Percentiles rank a stretch among this genome's conserved stretches.
phyloP scores from a whole-genome alignment of 164 flowering plant species.

The Liquidambar formosana region DNA sequence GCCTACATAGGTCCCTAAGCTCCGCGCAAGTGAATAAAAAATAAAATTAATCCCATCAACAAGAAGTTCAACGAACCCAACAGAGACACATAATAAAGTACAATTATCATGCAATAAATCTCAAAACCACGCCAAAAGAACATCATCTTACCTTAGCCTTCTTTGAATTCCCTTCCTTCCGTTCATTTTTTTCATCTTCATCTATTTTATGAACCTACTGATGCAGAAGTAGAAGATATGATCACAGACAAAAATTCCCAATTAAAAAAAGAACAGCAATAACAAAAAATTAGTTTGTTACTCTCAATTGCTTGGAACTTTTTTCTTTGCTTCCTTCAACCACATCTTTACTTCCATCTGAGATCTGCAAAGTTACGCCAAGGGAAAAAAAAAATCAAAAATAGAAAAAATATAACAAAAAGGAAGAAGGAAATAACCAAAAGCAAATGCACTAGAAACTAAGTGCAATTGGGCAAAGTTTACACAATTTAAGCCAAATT shows the following conservation, averaged over 20 bases:
- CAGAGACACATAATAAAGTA: too few species aligned
- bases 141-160: constrained; percentile 40
- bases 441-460: background rate
- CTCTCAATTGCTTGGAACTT: constrained; percentile 3
- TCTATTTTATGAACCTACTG: constrained; percentile 26
- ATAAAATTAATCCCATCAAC: background rate
- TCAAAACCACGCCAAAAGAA: background rate
- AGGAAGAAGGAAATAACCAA: background rate
- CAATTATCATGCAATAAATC: background rate
- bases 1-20: too few species aligned
- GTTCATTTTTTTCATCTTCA: constrained; percentile 22
- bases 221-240: constrained; percentile 3
- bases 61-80: background rate
- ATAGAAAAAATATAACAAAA: background rate
- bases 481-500: too few species aligned
- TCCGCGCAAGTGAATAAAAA: too few species aligned
- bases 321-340: constrained; percentile 6
- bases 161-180: constrained; percentile 33
- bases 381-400: too few species aligned
- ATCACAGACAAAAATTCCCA: background rate
- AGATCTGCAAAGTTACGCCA: constrained; percentile 3
- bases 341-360: background rate
- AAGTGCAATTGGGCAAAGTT: too few species aligned
- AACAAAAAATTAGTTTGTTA: background rate
- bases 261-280: background rate